Conservation (phyloP, 2,329 filamentous ascomycete species). For the Curvularia verruculosa region DNA sequence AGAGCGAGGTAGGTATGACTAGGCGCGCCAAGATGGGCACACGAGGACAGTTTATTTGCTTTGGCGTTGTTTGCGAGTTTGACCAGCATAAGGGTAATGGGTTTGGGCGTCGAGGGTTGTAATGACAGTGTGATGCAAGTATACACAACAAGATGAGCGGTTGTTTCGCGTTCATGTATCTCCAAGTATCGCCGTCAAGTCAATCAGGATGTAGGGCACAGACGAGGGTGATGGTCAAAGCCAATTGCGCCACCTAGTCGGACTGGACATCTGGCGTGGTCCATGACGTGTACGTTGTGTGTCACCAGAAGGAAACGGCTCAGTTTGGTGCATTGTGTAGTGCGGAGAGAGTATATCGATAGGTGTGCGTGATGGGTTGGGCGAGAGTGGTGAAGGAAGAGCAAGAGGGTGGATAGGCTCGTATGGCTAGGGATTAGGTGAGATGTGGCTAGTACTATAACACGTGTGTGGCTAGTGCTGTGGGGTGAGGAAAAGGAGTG, state of each 20-base stretch:
- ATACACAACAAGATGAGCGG: background rate
- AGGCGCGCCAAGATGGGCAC: background rate
- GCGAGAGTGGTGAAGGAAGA: background rate
- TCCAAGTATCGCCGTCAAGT: no score
- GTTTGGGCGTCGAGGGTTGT: background rate
- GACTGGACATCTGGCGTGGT: background rate
- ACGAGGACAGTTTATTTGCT: background rate
- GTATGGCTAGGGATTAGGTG: background rate
- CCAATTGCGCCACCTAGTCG: background rate
- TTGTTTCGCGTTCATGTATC: background rate
- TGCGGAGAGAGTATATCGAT: conserved; percentile 12
- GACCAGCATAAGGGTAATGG: background rate
- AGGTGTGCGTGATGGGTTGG: conserved; percentile 9
- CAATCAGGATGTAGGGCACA: background rate
- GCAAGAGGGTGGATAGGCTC: background rate
- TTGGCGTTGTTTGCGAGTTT: background rate
- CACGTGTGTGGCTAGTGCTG: no score
- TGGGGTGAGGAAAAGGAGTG: no score
- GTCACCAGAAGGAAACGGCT: background rate
- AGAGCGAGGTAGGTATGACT: conserved; percentile 3
- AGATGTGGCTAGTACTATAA: background rate
- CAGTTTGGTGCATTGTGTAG: background rate
- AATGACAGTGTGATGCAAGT: background rate
- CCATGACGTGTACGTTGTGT: background rate
- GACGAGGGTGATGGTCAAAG: background rate